A percentile compares a stretch with the other conserved stretches of the same genome.
Evolutionary conservation across 208 protist species (phyloP).

Genomic region (Trypanosoma avium): DNA sequence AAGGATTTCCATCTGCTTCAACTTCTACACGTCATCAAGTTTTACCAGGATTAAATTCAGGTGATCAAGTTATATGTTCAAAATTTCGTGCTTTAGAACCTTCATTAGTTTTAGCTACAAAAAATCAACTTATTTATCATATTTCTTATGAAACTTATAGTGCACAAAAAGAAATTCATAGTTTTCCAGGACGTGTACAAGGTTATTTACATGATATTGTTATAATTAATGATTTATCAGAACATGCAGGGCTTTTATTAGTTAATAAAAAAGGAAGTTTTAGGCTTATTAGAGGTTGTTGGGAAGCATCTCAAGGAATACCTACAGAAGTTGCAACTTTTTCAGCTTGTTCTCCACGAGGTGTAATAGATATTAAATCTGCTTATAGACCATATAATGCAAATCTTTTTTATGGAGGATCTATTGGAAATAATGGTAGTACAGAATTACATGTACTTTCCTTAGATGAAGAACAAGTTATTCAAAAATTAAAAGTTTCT

Average conservation of each 20-base stretch:
- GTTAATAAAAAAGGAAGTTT: conserved; percentile 79
- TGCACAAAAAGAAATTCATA: conserved; percentile 53
- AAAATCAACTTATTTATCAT: conserved; percentile 63
- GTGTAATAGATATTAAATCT: conserved; percentile 70
- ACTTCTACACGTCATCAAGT: conserved; percentile 46
- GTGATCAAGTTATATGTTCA: conserved; percentile 65
- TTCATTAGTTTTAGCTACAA: conserved; percentile 72
- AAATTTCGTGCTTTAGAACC: conserved; percentile 74
- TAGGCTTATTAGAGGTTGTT: conserved; percentile 70
- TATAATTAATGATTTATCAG: conserved; percentile 86
- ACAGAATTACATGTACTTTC: conserved; percentile 81
- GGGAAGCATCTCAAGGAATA: conserved; percentile 37
- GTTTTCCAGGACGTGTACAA: conserved; percentile 55
- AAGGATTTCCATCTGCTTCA: neutral
- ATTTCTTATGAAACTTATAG: conserved; percentile 82
- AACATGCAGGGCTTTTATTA: conserved; percentile 77
- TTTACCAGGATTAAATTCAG: conserved; percentile 45
- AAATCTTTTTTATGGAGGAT: conserved; percentile 79
- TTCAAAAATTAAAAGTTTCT: conserved; percentile 68
- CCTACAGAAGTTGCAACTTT: conserved; percentile 76
- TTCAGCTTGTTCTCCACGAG: conserved; percentile 64
- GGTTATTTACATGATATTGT: conserved; percentile 67
- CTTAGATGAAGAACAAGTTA: conserved; percentile 81
- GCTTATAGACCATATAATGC: conserved; percentile 71
- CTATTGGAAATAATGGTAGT: conserved; percentile 58